Base-by-base conservation (phyloP, 805 yeast genomes). In the Metschnikowia continentalis region DNA sequence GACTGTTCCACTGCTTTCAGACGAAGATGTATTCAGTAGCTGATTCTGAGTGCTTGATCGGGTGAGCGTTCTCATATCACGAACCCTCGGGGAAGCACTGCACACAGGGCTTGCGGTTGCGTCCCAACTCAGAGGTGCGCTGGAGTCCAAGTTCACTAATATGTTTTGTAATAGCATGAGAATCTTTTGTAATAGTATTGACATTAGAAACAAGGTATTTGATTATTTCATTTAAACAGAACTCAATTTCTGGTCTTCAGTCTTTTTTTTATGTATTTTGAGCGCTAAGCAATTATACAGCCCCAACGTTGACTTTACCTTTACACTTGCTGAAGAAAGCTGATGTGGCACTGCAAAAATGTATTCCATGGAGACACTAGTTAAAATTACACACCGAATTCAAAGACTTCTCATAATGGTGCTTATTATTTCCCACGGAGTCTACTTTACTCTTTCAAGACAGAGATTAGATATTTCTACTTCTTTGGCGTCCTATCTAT, bases 41-140 rank as follows among this genome's bases (percentile, higher is more conserved):
- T 20, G n/a, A n/a, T 32, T 8, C 32, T 42, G 38, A 14, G 38
- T n/a, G 38, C 26, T 20, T 22, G 20, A 11, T 15, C 38, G 32
- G 46, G 46, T 20, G 46, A 42, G 46, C 46, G 46, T 35, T 42
- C 46, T 19, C 46, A 42, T 42, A 42, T 42, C 46, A 42, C 38
- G 46, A 33, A 33, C 20, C 32, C 15, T 32, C 37, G 36, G 37
- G 32, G 30, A 15, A 22, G 15, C 11, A 32, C 38, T 42, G 46
- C 38, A 42, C 6, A 33, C 32, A 33, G 35, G 13, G 46, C 46
- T 42, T 42, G 46, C 46, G 46, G 46, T n/a, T 26, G 35, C 43
- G 43, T 40, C 22, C 22, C 20, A 40, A 40, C 38, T 19, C 13
- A 33, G 38, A n/a, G 46, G 46, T 42, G 38, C 46, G 32, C 20